phyloP scores from a whole-genome alignment of 1,139 yeast genomes.

The Wickerhamiella infanticola region DNA sequence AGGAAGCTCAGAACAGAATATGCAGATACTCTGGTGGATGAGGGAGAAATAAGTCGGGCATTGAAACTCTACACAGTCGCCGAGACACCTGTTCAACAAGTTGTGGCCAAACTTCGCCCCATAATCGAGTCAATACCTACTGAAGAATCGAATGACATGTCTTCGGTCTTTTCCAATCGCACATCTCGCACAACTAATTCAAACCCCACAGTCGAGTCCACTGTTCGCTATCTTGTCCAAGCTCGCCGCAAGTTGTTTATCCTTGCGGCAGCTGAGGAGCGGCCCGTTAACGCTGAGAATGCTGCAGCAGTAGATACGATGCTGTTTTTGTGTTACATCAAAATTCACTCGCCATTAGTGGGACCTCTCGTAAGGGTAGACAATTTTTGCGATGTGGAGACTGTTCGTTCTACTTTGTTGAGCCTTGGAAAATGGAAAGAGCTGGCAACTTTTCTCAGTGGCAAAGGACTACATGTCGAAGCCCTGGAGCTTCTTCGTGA shows the following conservation, averaged over 20 bases:
- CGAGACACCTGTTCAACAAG: conserved; percentile 42
- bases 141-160: neutral
- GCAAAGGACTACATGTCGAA: conserved; percentile 44
- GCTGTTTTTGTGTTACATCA: conserved; percentile 56
- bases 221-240: conserved; percentile 1
- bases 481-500: conserved; percentile 44
- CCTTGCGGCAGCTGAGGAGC: neutral
- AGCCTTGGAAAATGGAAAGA: conserved; percentile 43
- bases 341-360: conserved; percentile 52
- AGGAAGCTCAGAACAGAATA: conserved; percentile 32
- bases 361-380: conserved; percentile 70
- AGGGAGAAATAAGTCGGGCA: conserved; percentile 26
- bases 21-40: conserved; percentile 27
- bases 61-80: conserved; percentile 34
- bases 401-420: conserved; percentile 44
- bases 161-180: neutral
- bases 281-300: conserved; percentile 1
- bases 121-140: conserved; percentile 14
- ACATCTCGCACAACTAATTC: neutral
- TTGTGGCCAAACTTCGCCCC: conserved; percentile 26
- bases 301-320: conserved; percentile 53
- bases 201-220: conserved; percentile 3
- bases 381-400: conserved; percentile 53
- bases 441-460: conserved; percentile 62
- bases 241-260: conserved; percentile 4